Evolutionary conservation across 106 monocot species (phyloP).

Genomic region (Dioscorea dumetorum): DNA sequence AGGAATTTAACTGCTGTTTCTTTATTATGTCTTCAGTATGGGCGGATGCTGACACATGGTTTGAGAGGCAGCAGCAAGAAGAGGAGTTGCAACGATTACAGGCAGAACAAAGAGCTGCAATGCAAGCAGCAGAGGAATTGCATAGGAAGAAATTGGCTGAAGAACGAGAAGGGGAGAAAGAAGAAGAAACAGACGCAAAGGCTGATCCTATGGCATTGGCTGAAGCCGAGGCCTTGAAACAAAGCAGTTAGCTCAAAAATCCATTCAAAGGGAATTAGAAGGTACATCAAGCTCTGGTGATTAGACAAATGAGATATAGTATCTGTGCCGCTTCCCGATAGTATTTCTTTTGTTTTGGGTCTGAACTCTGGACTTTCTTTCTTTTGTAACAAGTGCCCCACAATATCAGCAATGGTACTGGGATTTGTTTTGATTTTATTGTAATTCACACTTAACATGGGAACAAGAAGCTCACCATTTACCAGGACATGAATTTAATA

Average conservation of each 20-base stretch:
- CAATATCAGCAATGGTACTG: no score
- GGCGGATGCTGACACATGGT: conserved; percentile 98
- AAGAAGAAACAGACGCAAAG: conserved; percentile 50
- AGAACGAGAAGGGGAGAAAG: conserved; percentile 81
- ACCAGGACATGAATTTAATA: no score
- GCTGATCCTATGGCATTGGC: conserved; percentile 74
- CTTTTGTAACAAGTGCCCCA: no score
- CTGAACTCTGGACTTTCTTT: no score
- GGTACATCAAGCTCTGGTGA: no score
- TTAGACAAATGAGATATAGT: no score
- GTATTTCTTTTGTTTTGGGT: no score
- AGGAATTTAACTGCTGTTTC: not conserved
- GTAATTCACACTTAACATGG: no score
- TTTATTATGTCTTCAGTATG: conserved; percentile 41
- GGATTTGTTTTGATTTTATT: no score
- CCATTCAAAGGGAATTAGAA: no score
- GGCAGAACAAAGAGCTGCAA: conserved; percentile 70
- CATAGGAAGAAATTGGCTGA: conserved; percentile 79
- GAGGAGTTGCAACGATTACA: conserved; percentile 87
- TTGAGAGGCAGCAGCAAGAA: conserved; percentile 93
- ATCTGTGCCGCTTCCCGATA: no score
- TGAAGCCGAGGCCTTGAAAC: conserved; percentile 47
- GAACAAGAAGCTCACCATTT: no score
- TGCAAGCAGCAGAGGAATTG: conserved; percentile 77
- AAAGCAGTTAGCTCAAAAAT: not conserved